phyloP scores from a whole-genome alignment of 805 yeast genomes.

The Ogataea nitratoaversa region DNA sequence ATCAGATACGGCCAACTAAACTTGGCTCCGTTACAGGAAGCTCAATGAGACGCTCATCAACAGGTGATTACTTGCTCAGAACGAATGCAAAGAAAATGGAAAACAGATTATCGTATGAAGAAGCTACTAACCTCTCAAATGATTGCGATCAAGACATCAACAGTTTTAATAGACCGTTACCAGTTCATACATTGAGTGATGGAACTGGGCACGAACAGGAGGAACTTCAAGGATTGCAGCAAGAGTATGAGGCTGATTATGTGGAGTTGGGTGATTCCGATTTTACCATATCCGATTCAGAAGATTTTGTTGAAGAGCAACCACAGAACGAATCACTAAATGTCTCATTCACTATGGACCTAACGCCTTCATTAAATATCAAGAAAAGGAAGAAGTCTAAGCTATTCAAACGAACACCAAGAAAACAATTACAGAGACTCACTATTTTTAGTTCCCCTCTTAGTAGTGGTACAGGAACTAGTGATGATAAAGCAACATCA shows the following conservation, averaged over 20 bases:
- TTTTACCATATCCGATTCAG: slow-evolving; percentile 19
- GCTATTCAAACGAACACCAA: slow-evolving; percentile 24
- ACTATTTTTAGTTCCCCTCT: slow-evolving; percentile 22
- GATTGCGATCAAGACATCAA: slow-evolving; percentile 13
- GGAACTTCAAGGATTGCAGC: slow-evolving; percentile 14
- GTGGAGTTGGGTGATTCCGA: slow-evolving; percentile 29
- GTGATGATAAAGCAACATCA: background rate
- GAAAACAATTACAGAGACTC: slow-evolving; percentile 22
- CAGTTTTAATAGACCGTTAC: slow-evolving; percentile 8
- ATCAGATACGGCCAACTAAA: too few relatives aligned
- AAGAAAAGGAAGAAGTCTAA: slow-evolving; percentile 24
- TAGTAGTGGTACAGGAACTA: background rate
- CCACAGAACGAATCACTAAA: slow-evolving; percentile 21
- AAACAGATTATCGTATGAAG: slow-evolving; percentile 17
- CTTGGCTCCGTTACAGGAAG: too few relatives aligned
- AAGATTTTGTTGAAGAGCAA: slow-evolving; percentile 6
- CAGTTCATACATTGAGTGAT: background rate
- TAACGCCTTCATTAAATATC: slow-evolving; percentile 23
- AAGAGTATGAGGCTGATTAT: slow-evolving; percentile 23
- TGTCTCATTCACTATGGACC: slow-evolving; percentile 27
- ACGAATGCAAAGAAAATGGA: background rate
- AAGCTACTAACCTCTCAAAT: slow-evolving; percentile 10
- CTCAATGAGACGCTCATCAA: slow-evolving; percentile 1
- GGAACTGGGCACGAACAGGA: background rate
- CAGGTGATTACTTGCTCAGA: background rate